Evolutionary conservation across 768 basidiomycete species (phyloP), one percentile per base, ranked within the genome.

Genomic region (Xerocomellus amylosporus): DNA sequence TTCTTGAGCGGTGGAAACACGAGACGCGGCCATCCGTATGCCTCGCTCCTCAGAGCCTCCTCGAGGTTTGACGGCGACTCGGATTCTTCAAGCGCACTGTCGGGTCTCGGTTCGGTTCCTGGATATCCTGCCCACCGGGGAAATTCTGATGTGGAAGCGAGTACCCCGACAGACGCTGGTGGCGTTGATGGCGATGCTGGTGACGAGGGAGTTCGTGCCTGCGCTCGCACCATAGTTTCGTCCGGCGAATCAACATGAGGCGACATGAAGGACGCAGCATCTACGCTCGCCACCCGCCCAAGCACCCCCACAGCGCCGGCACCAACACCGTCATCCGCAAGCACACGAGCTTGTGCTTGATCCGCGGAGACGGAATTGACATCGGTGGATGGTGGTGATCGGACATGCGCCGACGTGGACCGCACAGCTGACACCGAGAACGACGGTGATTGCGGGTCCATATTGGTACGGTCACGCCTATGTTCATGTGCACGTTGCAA

Each of bases 1-100:
- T 85, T 84, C 72, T 97, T 97, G 65, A 97, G 66, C 30, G 97
- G 96, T n/a, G 93, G 86, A 60, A 92, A 89, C 47, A 98, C 81
- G 33, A 98, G 79, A 51, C 97, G 83, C 36, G 96, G 92, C 96
- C 96, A 97, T 41, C 76, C 73, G 58, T 87, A 93, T 12, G 93
- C 86, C 70, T 95, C 91, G 26, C 75, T 73, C 60, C 88, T 77
- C 56, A 98, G 70, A 30, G 76, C 73, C 36, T 75, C 78, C 55
- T 83, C 70, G 17, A 89, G 59, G 30, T 81, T 75, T 30, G 54
- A 58, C 51, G 65, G 58, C 37, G 67, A 66, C 50, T 55, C 55
- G 20, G 22, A 15, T 34, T 47, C 48, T 41, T 58, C 59, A 20
- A 39, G 46, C 26, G 44, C 45, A 42, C 40, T 31, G 28, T 55